Base-by-base conservation (phyloP, 208 protist genomes). In the Acanthamoeba triangularis region DNA sequence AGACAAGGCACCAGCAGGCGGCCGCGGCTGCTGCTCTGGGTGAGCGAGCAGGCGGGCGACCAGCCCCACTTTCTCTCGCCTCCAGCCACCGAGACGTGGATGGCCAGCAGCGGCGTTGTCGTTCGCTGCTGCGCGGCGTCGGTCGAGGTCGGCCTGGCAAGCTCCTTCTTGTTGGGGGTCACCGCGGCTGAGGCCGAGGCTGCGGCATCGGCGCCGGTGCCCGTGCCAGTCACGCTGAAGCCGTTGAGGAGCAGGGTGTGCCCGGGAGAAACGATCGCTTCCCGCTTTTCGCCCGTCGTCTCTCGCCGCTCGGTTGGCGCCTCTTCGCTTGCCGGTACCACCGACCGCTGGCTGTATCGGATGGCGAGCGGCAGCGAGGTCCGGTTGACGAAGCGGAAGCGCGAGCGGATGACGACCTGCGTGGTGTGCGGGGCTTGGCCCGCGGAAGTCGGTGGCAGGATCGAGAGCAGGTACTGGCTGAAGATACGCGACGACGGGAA, bases 321-420 rank as follows among this genome's bases (percentile, higher is more conserved):
- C 52, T 56, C 52, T 16, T 56, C 16, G 52, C 52, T 41, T 78
- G 14, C 10, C 16, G 52, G 41, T 44, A 44, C 41, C 41, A 44
- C 52, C 52, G 52, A 56, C 6, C 5, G 76, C 47, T 33, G 35
- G 2, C 23, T 11, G 76, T 61, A 85, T 23, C 54, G 52, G 56
- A 92, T 52, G 54, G 20, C 37, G 23, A 92, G 63, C 5, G 85
- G 85, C 54, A 92, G 25, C 16, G 85, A 30, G 30, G 85, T 92
- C 6, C 85, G 85, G 54, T 92, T 92, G 85, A 92, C n/a, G 37
- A 92, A 44, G 37, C 85, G 63, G 85, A 72, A 92, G 56, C 85
- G 85, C 59, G 85, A 37, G 85, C 85, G 85, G 25, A 92, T 69
- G 35, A n/a, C 28, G 85, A 92, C n/a, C 23, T 92, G 54, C 18